phyloP scores from a whole-genome alignment of 495 filamentous ascomycete species.

The Hypoxylon crocopeplum region DNA sequence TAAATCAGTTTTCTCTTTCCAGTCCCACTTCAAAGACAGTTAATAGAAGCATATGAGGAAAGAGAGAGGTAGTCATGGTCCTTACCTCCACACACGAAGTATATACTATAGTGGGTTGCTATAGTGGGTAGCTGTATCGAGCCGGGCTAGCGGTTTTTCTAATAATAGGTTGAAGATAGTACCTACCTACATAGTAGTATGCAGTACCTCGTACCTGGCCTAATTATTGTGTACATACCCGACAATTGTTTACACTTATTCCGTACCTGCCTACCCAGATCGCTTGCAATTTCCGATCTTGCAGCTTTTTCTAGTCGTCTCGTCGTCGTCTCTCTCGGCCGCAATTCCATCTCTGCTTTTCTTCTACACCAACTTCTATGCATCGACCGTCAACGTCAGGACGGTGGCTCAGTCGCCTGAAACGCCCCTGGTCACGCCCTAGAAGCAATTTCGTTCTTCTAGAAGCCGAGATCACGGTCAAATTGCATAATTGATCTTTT shows the following conservation, averaged over 20 bases:
- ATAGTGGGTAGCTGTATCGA: too few species aligned
- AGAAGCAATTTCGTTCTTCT: constrained; percentile 53
- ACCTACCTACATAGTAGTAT: background rate
- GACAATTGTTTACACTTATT: constrained; percentile 3
- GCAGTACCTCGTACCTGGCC: background rate
- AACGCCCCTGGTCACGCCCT: constrained; percentile 41
- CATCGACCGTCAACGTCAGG: constrained; percentile 9
- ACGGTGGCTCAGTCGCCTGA: constrained; percentile 37
- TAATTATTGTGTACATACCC: constrained; percentile 1
- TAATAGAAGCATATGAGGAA: too few species aligned
- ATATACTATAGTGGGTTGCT: too few species aligned
- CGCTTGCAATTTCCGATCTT: constrained; percentile 37
- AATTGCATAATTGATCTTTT: constrained; percentile 58
- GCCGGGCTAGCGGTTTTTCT: constrained; percentile 13
- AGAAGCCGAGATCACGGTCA: constrained; percentile 54
- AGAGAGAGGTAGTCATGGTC: too few species aligned
- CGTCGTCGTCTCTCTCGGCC: constrained; percentile 11
- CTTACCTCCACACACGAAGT: too few species aligned
- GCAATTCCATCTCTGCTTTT: constrained; percentile 20
- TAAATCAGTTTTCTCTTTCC: too few species aligned
- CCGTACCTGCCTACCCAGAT: constrained; percentile 31
- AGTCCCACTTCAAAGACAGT: too few species aligned
- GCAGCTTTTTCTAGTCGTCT: constrained; percentile 18
- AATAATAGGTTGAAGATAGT: constrained; percentile 21
- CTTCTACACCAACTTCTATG: constrained; percentile 2